Conservation (phyloP, 1,139 yeast genomes). For the Yamadazyma dushanensis region DNA sequence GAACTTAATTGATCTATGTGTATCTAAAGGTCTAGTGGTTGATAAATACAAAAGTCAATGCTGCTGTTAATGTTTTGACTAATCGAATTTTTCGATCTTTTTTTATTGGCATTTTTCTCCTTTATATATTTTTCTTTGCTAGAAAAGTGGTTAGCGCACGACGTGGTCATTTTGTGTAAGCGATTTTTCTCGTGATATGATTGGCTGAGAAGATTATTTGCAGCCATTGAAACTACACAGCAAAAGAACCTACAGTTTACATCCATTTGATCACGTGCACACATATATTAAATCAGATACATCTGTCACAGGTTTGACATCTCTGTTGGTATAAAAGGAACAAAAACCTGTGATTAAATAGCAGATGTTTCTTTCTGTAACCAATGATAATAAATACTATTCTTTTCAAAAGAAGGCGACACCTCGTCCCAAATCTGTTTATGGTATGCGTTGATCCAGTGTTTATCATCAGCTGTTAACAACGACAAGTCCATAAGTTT, state of each 20-base stretch:
- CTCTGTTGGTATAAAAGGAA: too few species aligned
- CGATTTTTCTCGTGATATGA: constrained; percentile 8
- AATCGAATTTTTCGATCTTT: constrained; percentile 1
- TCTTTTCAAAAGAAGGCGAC: constrained; percentile 46
- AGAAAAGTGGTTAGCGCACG: not conserved
- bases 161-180: constrained; percentile 10
- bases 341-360: constrained; percentile 5
- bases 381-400: constrained; percentile 65
- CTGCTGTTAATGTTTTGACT: not conserved
- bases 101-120: constrained; percentile 1
- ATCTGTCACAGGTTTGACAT: too few species aligned
- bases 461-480: constrained; percentile 61
- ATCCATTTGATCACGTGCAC: not conserved
- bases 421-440: constrained; percentile 57
- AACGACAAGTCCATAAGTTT: constrained; percentile 23
- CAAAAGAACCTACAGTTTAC: too few species aligned
- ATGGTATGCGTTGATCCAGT: constrained; percentile 74
- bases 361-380: constrained; percentile 64
- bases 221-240: not conserved
- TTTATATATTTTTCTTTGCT: constrained; percentile 1
- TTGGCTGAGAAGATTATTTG: constrained; percentile 7
- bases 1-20: not conserved
- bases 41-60: not conserved
- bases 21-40: not conserved
- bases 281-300: not conserved